Conservation (phyloP, 805 yeast genomes). For the Saturnispora kantuleensis region DNA sequence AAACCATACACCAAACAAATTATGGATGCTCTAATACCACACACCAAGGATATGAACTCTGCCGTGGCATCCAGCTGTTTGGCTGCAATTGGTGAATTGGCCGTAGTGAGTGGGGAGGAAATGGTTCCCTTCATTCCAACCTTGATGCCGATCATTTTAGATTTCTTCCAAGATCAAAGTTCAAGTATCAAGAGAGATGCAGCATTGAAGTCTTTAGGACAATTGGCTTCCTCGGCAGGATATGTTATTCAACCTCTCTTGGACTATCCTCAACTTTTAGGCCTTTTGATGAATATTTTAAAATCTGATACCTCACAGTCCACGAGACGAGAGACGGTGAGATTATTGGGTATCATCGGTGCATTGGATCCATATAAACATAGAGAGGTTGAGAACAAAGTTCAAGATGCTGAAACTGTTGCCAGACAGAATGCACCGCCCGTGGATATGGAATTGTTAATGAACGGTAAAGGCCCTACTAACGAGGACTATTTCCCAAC, state of each 20-base stretch:
- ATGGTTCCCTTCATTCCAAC: constrained; percentile 61
- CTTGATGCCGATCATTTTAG: constrained; percentile 80
- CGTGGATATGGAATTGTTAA: constrained; percentile 76
- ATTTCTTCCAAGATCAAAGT: constrained; percentile 85
- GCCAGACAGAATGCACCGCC: constrained; percentile 84
- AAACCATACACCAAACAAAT: constrained; percentile 88
- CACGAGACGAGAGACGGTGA: constrained; percentile 79
- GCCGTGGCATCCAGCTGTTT: constrained; percentile 83
- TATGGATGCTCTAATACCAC: constrained; percentile 73
- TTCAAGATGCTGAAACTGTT: constrained; percentile 26
- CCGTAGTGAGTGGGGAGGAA: constrained; percentile 83
- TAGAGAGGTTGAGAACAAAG: constrained; percentile 70
- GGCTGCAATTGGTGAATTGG: constrained; percentile 77
- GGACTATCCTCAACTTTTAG: constrained; percentile 83
- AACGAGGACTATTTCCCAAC: constrained; percentile 91
- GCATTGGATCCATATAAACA: constrained; percentile 96
- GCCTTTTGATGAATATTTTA: constrained; percentile 70
- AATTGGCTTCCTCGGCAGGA: constrained; percentile 81
- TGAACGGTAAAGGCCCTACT: constrained; percentile 92
- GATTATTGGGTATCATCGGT: constrained; percentile 85
- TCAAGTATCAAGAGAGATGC: constrained; percentile 84
- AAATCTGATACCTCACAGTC: constrained; percentile 68
- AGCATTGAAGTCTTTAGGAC: constrained; percentile 80
- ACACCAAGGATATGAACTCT: constrained; percentile 60
- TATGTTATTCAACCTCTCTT: constrained; percentile 89